Evolutionary conservation across 306 rosid species (phyloP), one percentile per base, ranked within the genome.

Genomic region (Calophaca sinica): DNA sequence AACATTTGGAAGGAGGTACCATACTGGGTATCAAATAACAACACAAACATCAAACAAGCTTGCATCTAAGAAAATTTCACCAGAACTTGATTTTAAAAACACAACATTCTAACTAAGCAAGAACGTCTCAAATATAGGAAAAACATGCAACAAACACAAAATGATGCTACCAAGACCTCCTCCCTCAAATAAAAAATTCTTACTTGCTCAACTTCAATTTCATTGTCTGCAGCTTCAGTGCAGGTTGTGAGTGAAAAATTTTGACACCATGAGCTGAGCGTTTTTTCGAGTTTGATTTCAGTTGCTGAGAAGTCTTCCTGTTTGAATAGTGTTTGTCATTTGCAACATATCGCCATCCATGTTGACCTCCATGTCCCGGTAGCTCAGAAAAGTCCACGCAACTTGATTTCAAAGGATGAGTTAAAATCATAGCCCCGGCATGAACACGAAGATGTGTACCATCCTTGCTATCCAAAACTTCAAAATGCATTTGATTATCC

Each of bases 401-500:
- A 74, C 80, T 72, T 8, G 81, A 84, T 78, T 85, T 86, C 53
- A 83, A 55, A 54, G 97, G 63, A 52, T 75, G 89, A 35, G 86
- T 80, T 62, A 91, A 80, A 65, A 91, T 84, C 96, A 91, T 90
- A 67, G 98, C 97, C 75, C 98, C 94, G 1, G 98, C 93, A 87
- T 90, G 98, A 77, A 89, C 88, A 80, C 74, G 81, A 59, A 94
- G 87, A 85, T 89, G 86, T 35, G 82, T 84, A 61, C 80, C 73
- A 54, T 91, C 91, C 70, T 83, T 84, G 84, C 78, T 70, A 79
- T 94, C 97, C 81, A 84, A 81, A 74, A 94, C 84, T 87, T 94
- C 97, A 74, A 91, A 94, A 83, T 91, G 94, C 98, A 94, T 94
- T 61, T 91, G 94, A 83, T 91, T 93, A 85, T 94, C 98, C 80